These are phyloP conservation scores for Dictyostelium brefeldianum DNA, from an alignment of 78 protist species.

Conservation along the genomic window DNA sequence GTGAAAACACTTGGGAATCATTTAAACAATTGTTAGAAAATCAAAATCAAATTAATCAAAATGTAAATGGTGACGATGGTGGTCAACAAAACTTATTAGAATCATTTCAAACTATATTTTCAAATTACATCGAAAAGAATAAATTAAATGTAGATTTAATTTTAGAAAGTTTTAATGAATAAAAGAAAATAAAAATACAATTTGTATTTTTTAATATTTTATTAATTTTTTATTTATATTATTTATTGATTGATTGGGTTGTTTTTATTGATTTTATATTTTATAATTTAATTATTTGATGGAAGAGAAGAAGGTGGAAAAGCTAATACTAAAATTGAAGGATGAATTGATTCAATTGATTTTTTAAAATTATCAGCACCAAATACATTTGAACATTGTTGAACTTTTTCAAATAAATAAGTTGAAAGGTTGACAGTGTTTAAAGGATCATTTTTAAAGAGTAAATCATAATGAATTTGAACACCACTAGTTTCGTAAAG, in stretches of 20 bases:
- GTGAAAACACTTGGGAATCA: neutral
- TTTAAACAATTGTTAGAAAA: neutral
- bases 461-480: neutral
- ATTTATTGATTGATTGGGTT: no score
- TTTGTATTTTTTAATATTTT: no score
- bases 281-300: no score
- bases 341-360: constrained; percentile 9
- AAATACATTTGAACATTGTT: constrained; percentile 27
- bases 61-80: neutral
- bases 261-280: neutral
- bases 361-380: constrained; percentile 5
- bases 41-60: neutral
- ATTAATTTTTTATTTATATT: no score
- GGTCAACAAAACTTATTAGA: neutral
- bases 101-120: constrained; percentile 1
- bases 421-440: neutral
- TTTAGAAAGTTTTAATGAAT: neutral
- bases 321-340: constrained; percentile 44
- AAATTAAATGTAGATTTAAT: neutral
- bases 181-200: neutral
- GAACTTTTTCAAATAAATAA: constrained; percentile 40
- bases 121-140: neutral
- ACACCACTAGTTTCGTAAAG: constrained; percentile 12
- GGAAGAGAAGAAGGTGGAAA: neutral
- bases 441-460: constrained; percentile 16